Conservation (phyloP, 495 filamentous ascomycete genomes). For the Penicillium fimorum region DNA sequence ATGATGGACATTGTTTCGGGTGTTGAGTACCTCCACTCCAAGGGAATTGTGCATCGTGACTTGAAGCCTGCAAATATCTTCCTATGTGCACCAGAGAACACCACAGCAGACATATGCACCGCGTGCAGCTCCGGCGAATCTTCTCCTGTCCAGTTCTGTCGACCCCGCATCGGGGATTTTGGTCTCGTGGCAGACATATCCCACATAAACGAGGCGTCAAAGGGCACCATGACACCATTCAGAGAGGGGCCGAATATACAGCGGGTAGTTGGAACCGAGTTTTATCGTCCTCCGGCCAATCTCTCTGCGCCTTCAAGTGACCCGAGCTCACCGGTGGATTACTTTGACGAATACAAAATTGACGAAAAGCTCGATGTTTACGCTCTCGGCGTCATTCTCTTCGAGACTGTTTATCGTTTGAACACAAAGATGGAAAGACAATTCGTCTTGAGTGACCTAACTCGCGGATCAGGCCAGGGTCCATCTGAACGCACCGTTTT, state of each 20-base stretch:
- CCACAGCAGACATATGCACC: conserved; percentile 25
- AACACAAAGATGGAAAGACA: conserved; percentile 56
- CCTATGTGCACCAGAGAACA: conserved; percentile 41
- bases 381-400: conserved; percentile 53
- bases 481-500: conserved; percentile 21
- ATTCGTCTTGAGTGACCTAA: conserved; percentile 45
- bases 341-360: conserved; percentile 34
- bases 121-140: conserved; percentile 31
- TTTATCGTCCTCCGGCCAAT: conserved; percentile 42
- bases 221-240: conserved; percentile 19
- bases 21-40: conserved; percentile 61
- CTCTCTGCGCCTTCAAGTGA: background rate
- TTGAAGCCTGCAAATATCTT: conserved; percentile 74
- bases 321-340: background rate
- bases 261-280: conserved; percentile 47
- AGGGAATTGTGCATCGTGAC: conserved; percentile 64
- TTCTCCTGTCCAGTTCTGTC: conserved; percentile 36
- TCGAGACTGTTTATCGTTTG: conserved; percentile 51
- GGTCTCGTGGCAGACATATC: conserved; percentile 55
- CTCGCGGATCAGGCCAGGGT: conserved; percentile 26
- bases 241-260: conserved; percentile 26
- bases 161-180: conserved; percentile 55
- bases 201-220: conserved; percentile 31
- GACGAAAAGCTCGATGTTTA: conserved; percentile 56
- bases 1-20: conserved; percentile 46